Percentiles rank a stretch among this genome's conserved stretches.
Evolutionary conservation across 2,329 filamentous ascomycete genomes (phyloP).

Genomic region (Acephala macrosclerotiorum): DNA sequence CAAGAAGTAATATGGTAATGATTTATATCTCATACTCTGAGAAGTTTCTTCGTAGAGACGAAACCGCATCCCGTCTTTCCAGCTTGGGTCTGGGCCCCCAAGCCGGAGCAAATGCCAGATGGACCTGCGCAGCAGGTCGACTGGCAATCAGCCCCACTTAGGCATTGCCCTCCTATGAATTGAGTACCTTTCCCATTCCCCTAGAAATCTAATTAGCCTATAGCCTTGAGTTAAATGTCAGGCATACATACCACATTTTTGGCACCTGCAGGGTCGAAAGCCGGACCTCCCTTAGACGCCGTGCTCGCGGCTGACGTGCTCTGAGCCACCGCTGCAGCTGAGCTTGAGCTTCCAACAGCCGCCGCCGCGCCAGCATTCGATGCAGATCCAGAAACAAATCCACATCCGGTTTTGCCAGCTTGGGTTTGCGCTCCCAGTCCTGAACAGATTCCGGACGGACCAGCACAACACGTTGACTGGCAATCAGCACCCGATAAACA

Average conservation of each 20-base stretch:
- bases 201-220: no score
- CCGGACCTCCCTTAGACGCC: slow-evolving; percentile 26
- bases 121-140: slow-evolving; percentile 35
- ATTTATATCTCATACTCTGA: slow-evolving; percentile 3
- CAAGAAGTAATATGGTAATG: not conserved
- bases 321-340: slow-evolving; percentile 6
- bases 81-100: slow-evolving; percentile 42
- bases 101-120: slow-evolving; percentile 44
- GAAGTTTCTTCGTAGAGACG: slow-evolving; percentile 17
- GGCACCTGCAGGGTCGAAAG: slow-evolving; percentile 35
- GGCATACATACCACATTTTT: no score
- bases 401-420: slow-evolving; percentile 47
- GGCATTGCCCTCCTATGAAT: slow-evolving; percentile 37
- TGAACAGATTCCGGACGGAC: slow-evolving; percentile 43
- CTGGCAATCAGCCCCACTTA: slow-evolving; percentile 33
- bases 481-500: slow-evolving; percentile 34
- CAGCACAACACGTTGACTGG: slow-evolving; percentile 32
- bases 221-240: no score
- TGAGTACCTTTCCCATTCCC: slow-evolving; percentile 33
- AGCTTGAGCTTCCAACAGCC: slow-evolving; percentile 16
- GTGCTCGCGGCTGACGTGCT: not conserved
- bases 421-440: slow-evolving; percentile 44
- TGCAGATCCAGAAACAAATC: slow-evolving; percentile 19
- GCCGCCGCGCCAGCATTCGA: not conserved
- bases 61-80: slow-evolving; percentile 46